Conservation (phyloP, 345 rosid species). For the Bruguiera sexangula region DNA sequence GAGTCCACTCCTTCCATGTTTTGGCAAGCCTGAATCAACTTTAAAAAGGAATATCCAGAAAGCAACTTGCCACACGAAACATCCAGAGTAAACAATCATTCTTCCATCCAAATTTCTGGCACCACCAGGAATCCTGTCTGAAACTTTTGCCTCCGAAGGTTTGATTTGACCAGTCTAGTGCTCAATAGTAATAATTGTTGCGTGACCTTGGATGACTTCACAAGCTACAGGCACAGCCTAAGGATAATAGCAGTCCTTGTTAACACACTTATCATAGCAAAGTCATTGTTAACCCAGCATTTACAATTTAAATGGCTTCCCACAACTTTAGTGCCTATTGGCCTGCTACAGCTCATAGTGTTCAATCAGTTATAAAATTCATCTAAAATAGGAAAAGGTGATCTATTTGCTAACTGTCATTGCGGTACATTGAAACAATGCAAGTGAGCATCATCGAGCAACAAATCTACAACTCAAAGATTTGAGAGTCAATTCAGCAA, state of each 20-base stretch:
- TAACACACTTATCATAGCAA: conserved; percentile 1
- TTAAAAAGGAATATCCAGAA: conserved; percentile 1
- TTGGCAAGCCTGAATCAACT: conserved; percentile 57
- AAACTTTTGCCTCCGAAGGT: conserved; percentile 78
- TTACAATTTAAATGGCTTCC: not conserved
- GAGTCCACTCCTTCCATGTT: conserved; percentile 86
- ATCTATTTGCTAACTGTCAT: not conserved
- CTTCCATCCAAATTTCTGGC: conserved; percentile 96
- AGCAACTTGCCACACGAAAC: not conserved
- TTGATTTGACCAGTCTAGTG: conserved; percentile 95
- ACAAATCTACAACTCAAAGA: not conserved
- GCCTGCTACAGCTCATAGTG: not conserved
- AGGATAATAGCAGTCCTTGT: conserved; percentile 17
- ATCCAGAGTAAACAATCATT: conserved; percentile 44
- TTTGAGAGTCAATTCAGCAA: not conserved
- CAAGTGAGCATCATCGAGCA: not conserved
- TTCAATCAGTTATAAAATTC: not conserved
- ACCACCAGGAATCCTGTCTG: conserved; percentile 90
- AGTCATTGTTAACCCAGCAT: not conserved
- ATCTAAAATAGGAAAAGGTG: not conserved
- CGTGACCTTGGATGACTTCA: conserved; percentile 78
- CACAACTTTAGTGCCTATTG: not conserved
- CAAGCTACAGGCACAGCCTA: conserved; percentile 95
- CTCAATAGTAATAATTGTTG: conserved; percentile 80
- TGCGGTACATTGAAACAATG: not conserved